Percentiles rank a stretch among this genome's conserved stretches.
phyloP scores from a whole-genome alignment of 495 filamentous ascomycete genomes.

The Penicillium chermesinum region DNA sequence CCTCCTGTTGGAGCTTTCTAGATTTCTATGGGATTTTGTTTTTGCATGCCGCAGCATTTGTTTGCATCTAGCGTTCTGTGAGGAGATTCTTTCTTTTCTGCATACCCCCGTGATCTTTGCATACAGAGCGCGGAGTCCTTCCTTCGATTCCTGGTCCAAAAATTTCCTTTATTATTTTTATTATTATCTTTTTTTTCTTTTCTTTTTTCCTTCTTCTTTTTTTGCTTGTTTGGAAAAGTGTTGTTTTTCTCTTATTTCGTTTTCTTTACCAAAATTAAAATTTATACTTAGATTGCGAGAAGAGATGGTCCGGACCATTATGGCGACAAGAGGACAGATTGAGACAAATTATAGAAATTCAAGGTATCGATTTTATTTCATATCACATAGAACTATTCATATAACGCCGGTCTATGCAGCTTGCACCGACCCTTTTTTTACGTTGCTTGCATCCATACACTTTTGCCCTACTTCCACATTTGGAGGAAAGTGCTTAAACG shows the following conservation, averaged over 20 bases:
- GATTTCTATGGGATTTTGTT: neutral
- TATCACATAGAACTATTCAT: slow-evolving; percentile 12
- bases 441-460: no score
- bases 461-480: neutral
- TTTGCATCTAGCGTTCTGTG: slow-evolving; percentile 14
- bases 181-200: neutral
- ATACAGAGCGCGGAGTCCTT: neutral
- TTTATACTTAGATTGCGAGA: neutral
- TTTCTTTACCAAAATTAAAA: no score
- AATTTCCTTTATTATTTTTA: neutral
- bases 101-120: slow-evolving; percentile 1
- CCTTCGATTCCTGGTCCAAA: neutral
- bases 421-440: neutral
- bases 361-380: slow-evolving; percentile 16
- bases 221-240: no score
- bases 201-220: neutral
- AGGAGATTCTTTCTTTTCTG: slow-evolving; percentile 2
- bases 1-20: neutral
- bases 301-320: no score
- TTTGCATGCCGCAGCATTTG: slow-evolving; percentile 13
- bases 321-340: no score
- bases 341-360: slow-evolving; percentile 1
- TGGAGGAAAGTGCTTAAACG: slow-evolving; percentile 32
- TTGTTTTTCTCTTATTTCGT: no score
- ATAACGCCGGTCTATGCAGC: slow-evolving; percentile 11